Evolutionary conservation across 2,329 filamentous ascomycete genomes (phyloP).

Genomic region (Paraphaeosphaeria sporulosa): DNA sequence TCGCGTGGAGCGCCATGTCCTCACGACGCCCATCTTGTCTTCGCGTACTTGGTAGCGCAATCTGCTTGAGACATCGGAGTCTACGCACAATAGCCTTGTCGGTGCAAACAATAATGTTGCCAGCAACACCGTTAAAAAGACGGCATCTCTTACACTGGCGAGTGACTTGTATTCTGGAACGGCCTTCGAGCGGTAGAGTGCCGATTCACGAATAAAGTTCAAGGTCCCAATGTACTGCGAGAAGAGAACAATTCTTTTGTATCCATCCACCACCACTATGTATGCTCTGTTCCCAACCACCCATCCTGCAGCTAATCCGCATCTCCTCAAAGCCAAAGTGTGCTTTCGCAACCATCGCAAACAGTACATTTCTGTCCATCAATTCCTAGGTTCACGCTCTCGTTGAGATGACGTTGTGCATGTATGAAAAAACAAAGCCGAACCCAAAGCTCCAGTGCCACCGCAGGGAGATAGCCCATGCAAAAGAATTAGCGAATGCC

Average conservation of each 20-base stretch:
- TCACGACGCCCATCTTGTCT: not conserved
- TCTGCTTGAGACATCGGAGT: not conserved
- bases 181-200: too few relatives aligned
- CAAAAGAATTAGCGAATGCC: conserved; percentile 46
- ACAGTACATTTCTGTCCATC: conserved; percentile 37
- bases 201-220: not conserved
- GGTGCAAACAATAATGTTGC: not conserved
- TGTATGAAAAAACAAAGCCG: conserved; percentile 46
- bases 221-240: not conserved
- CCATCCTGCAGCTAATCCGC: conserved; percentile 8
- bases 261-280: conserved; percentile 9
- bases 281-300: conserved; percentile 11
- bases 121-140: too few relatives aligned
- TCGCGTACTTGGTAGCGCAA: not conserved
- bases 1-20: not conserved
- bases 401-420: conserved; percentile 35
- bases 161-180: too few relatives aligned
- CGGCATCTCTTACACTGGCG: too few relatives aligned
- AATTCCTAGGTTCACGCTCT: conserved; percentile 23
- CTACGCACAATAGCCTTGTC: not conserved
- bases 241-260: conserved; percentile 16
- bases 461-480: conserved; percentile 42
- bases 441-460: conserved; percentile 25
- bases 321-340: conserved; percentile 14
- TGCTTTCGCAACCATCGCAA: conserved; percentile 23